Conservation (phyloP, 345 rosid genomes). For the Hibiscus trionum region DNA sequence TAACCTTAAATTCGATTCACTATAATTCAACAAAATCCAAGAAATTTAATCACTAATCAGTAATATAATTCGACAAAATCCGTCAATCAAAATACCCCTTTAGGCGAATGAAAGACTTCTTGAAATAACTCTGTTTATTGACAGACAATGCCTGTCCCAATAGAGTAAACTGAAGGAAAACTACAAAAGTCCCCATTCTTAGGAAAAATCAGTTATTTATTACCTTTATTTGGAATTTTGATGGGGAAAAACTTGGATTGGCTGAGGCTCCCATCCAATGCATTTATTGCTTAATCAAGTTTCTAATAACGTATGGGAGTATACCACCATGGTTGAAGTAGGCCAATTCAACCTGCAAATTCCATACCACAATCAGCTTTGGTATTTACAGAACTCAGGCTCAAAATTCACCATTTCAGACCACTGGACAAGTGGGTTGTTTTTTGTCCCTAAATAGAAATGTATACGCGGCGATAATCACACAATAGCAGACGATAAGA, state of each 20-base stretch:
- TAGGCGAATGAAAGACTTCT: background rate
- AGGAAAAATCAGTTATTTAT: constrained; percentile 27
- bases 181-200: constrained; percentile 9
- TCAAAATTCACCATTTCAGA: background rate
- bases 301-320: constrained; percentile 90
- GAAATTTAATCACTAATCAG: background rate
- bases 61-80: background rate
- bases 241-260: constrained; percentile 2
- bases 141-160: background rate
- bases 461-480: background rate
- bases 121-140: background rate
- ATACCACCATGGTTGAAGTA: constrained; percentile 93
- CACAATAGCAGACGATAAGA: background rate
- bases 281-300: constrained; percentile 50
- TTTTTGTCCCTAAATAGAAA: background rate
- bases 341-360: constrained; percentile 79
- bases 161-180: constrained; percentile 1
- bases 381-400: background rate
- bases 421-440: background rate
- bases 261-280: background rate
- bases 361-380: background rate
- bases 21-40: no score
- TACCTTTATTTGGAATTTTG: constrained; percentile 25
- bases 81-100: background rate
- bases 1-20: no score